Conservation (phyloP, 495 filamentous ascomycete species). For the Gamarada debralockiae region DNA sequence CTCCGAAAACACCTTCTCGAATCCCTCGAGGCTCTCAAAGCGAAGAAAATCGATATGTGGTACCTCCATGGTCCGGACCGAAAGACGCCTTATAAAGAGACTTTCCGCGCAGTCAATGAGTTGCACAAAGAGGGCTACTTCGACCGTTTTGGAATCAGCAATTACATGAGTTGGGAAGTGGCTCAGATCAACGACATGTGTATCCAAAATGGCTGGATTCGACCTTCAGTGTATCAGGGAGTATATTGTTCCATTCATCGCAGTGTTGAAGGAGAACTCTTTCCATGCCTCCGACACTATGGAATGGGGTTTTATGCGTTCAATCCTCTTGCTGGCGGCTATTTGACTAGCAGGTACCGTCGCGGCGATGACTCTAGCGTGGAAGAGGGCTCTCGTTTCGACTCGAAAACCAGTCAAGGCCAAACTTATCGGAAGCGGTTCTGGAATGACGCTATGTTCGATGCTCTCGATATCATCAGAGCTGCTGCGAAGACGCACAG, state of each 20-base stretch:
- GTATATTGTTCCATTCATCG: slow-evolving; percentile 62
- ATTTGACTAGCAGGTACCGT: slow-evolving; percentile 36
- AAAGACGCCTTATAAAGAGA: slow-evolving; percentile 43
- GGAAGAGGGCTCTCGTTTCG: slow-evolving; percentile 60
- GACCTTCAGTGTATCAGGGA: slow-evolving; percentile 60
- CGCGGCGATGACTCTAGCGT: slow-evolving; percentile 38
- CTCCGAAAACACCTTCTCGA: background rate
- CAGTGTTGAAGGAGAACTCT: slow-evolving; percentile 43
- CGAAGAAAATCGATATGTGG: slow-evolving; percentile 40
- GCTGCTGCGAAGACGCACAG: slow-evolving; percentile 37
- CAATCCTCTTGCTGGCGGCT: slow-evolving; percentile 49
- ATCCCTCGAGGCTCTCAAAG: slow-evolving; percentile 20
- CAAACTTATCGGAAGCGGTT: slow-evolving; percentile 36
- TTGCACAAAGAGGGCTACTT: slow-evolving; percentile 46
- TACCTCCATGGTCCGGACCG: slow-evolving; percentile 51
- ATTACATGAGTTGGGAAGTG: slow-evolving; percentile 48
- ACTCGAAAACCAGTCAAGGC: slow-evolving; percentile 31
- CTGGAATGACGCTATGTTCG: slow-evolving; percentile 43
- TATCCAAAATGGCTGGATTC: slow-evolving; percentile 47
- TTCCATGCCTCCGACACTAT: slow-evolving; percentile 48
- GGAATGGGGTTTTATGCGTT: slow-evolving; percentile 46
- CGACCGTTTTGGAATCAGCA: slow-evolving; percentile 40
- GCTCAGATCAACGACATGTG: slow-evolving; percentile 46
- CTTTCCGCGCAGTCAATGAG: slow-evolving; percentile 41
- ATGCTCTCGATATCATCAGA: slow-evolving; percentile 36